Percentiles rank a stretch among this genome's conserved stretches.
These are phyloP conservation scores for Mesotaenium endlicherianum DNA, from an alignment of 139 green algal species.

Conservation along the genomic window DNA sequence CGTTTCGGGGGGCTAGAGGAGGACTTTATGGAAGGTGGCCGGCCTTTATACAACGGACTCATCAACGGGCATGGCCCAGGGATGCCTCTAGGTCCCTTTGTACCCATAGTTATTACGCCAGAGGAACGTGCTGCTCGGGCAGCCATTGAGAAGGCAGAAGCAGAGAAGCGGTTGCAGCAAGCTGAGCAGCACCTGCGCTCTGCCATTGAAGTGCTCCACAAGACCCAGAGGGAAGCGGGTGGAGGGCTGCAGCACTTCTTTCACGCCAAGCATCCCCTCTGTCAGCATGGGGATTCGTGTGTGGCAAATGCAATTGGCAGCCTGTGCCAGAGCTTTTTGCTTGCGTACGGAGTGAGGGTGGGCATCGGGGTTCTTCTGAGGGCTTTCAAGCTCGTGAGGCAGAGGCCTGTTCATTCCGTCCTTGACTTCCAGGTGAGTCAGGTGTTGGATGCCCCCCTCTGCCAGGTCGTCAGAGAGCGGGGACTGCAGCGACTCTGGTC, in stretches of 20 bases:
- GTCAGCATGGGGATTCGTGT: slow-evolving; percentile 41
- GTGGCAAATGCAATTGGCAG: slow-evolving; percentile 32
- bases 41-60: no score
- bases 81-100: no score
- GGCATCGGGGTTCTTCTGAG: slow-evolving; percentile 45
- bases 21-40: no score
- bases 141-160: slow-evolving; percentile 37
- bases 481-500: no score
- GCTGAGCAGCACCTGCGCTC: slow-evolving; percentile 18
- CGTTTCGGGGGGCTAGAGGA: no score
- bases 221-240: background rate
- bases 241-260: background rate
- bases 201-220: slow-evolving; percentile 34
- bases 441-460: background rate
- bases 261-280: slow-evolving; percentile 29
- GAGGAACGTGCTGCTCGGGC: background rate
- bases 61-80: no score
- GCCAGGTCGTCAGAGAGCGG: background rate
- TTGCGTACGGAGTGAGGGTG: slow-evolving; percentile 46
- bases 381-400: slow-evolving; percentile 36
- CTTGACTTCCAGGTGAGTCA: slow-evolving; percentile 46
- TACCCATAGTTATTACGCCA: background rate
- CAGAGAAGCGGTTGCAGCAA: slow-evolving; percentile 18
- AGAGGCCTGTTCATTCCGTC: slow-evolving; percentile 28
- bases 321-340: slow-evolving; percentile 48